These are phyloP conservation scores for Mediolabrus comicus DNA, from an alignment of 108 stramenopile genomes.

Conservation along the genomic window DNA sequence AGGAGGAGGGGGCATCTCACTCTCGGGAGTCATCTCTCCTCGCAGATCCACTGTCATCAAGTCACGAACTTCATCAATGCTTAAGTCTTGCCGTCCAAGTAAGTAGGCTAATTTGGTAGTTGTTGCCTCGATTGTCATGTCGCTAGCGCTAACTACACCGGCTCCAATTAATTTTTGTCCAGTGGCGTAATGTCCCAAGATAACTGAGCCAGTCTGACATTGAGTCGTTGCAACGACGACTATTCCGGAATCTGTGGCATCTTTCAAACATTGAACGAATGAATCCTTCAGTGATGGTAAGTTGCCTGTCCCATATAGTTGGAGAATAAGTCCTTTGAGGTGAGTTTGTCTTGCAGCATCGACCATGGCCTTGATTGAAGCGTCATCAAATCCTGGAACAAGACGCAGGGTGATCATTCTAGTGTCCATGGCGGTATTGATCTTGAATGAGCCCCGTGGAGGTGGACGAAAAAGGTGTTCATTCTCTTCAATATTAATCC, in stretches of 20 bases:
- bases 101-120: conserved; percentile 67
- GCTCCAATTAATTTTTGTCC: conserved; percentile 34
- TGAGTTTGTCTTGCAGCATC: conserved; percentile 36
- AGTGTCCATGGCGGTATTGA: conserved; percentile 88
- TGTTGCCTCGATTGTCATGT: conserved; percentile 79
- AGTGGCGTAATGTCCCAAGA: conserved; percentile 84
- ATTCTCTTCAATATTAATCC: conserved; percentile 84
- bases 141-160: conserved; percentile 65
- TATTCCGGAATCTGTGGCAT: conserved; percentile 68
- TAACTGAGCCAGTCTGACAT: conserved; percentile 87
- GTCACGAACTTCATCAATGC: conserved; percentile 5
- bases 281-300: conserved; percentile 77
- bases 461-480: conserved; percentile 74
- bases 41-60: conserved; percentile 16
- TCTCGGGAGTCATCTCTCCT: conserved; percentile 22
- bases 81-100: conserved; percentile 36
- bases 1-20: background rate
- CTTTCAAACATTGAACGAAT: conserved; percentile 62
- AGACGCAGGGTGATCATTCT: conserved; percentile 80
- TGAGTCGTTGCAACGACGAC: conserved; percentile 91
- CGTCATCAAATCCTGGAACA: conserved; percentile 94
- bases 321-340: conserved; percentile 83
- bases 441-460: conserved; percentile 71
- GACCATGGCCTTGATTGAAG: conserved; percentile 60
- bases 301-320: conserved; percentile 97